Evolutionary conservation across 805 yeast species (phyloP), one percentile per base, ranked within the genome.

Genomic region (Debaryomyces hansenii): DNA sequence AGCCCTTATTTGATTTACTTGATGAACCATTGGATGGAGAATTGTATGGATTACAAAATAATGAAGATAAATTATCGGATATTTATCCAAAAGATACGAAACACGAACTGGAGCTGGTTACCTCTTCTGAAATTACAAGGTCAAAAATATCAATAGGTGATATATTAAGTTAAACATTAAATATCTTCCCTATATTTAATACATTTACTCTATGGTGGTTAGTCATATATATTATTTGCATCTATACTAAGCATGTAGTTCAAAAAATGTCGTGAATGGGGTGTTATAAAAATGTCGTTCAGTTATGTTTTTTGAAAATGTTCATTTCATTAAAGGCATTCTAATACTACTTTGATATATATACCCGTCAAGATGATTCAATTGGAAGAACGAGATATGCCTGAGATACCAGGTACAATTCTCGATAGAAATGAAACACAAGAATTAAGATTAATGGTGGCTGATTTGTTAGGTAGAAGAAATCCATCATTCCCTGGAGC

Each of bases 401-500:
- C 97, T 3, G 82, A 76, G 37, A 86, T 92, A 31, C 97, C 97
- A 1, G 99, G 99, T 20, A 80, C 79, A 12, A 71, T 77, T 44
- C 88, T 90, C 52, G 87, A 92, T 2, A 84, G 83, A 1, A 81
- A 81, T 43, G 87, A 87, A 16, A 81, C 86, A 0, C 78, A 77
- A 20, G 90, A 80, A 47, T 74, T 92, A 44, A 80, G 83, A 58
- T 74, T 74, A 43, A 83, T 84, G 67, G 85, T 91, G 4, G 84
- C 90, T 61, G 80, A 57, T 69, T 86, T 51, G 61, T 85, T 56
- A 72, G 80, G 54, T 70, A 83, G 53, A 36, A 67, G 70, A 47
- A 75, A 82, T 28, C 75, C 78, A 35, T 72, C 77, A 14, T 91
- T 91, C 57, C 95, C 96, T 2, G 97, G 99, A 0, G 84, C 97